Base-by-base conservation (phyloP, 495 filamentous ascomycete genomes). In the Aspergillus sclerotiicarbonarius region DNA sequence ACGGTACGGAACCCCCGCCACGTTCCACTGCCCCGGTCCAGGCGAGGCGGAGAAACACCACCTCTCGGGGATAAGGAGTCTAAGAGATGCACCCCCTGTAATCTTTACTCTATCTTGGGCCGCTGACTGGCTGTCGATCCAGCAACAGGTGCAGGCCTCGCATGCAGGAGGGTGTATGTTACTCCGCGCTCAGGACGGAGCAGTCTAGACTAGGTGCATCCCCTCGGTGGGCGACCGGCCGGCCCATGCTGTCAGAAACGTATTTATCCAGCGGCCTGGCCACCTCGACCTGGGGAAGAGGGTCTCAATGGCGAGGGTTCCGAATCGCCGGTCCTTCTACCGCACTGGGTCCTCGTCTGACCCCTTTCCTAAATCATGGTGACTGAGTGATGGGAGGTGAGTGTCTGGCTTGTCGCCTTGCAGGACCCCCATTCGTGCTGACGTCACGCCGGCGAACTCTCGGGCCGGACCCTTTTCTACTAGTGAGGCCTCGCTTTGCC, bases 381-480 rank as follows among this genome's bases (percentile, higher is more conserved):
- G 12, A n/a, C 3, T 30, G 41, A 20, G 50, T 46, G 18, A 33
- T 8, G 16, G 21, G 33, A 43, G 15, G 49, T 25, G 25, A 25
- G 25, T 25, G 37, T n/a, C 10, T n/a, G 13, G 13, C 35, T 13
- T 6, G 13, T n/a, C 5, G 37, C 37, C 9, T 25, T 25, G 37
- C 8, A 18, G 13, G 21, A 8, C 35, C 29, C 4, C 31, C 30
- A 45, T 30, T 7, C 12, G 53, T 58, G 41, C 41, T 68, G 65
- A 71, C 68, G 64, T 71, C 68, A 67, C 53, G 41, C 66, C 68
- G 68, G 68, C 31, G 15, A 44, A 62, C 44, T 50, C 59, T 71
- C 68, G 68, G 67, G 45, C 25, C 43, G 37, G 8, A 25, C 25
- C 25, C 25, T 25, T 25, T 25, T 25, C 5, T 25, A 25, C 2